Conservation (phyloP, 2,329 filamentous ascomycete genomes). For the Clarireedia homoeocarpa region DNA sequence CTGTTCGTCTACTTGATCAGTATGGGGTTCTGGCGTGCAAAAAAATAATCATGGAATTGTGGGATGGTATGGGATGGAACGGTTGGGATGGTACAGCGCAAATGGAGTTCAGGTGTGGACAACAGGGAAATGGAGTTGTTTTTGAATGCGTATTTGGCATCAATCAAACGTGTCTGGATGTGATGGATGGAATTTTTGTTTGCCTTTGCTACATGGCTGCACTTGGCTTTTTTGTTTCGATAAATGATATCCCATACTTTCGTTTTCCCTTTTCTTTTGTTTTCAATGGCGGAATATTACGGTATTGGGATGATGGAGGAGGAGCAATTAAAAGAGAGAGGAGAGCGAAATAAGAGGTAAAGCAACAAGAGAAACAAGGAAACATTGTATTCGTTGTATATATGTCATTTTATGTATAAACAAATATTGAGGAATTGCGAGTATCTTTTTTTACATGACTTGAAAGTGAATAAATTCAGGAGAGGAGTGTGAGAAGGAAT, state of each 20-base stretch:
- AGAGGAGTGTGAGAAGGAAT: no score
- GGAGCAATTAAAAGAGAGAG: background rate
- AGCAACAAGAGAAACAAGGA: background rate
- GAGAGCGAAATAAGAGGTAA: background rate
- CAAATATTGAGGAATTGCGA: no score
- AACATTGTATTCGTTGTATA: no score
- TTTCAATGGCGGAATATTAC: background rate
- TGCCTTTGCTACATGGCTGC: background rate
- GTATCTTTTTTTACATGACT: no score
- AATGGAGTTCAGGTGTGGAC: background rate
- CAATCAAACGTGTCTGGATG: no score
- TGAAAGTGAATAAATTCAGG: no score
- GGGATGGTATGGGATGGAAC: background rate
- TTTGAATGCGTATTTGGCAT: background rate
- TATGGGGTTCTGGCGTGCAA: conserved; percentile 2
- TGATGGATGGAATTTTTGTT: background rate
- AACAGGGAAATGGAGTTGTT: background rate
- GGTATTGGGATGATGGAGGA: background rate
- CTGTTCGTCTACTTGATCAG: no score
- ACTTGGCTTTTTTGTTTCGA: background rate
- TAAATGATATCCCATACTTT: conserved; percentile 9
- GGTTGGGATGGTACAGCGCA: background rate
- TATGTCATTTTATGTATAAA: no score
- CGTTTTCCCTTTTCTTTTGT: conserved; percentile 1
- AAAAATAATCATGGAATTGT: background rate